phyloP scores from a whole-genome alignment of 2,329 filamentous ascomycete genomes.

The Aquanectria penicillioides region DNA sequence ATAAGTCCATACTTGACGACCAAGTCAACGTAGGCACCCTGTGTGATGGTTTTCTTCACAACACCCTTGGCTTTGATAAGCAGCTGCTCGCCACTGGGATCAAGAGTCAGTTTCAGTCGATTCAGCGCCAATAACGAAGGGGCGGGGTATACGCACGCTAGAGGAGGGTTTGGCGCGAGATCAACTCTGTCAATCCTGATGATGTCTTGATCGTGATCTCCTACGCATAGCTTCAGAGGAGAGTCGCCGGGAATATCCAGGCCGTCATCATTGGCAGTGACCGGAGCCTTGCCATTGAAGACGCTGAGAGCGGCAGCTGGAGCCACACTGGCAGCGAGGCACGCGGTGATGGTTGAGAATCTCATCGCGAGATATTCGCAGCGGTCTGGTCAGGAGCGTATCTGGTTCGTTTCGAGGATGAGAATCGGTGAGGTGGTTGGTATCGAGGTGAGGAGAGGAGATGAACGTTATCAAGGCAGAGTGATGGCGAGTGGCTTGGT shows the following conservation, averaged over 20 bases:
- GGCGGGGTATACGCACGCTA: slow-evolving; percentile 70
- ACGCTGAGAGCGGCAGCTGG: slow-evolving; percentile 58
- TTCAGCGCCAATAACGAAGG: slow-evolving; percentile 1
- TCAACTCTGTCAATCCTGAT: slow-evolving; percentile 83
- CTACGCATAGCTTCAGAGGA: slow-evolving; percentile 80
- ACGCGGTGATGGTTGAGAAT: slow-evolving; percentile 54
- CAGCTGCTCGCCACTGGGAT: slow-evolving; percentile 76
- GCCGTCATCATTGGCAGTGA: slow-evolving; percentile 58
- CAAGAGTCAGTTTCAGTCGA: slow-evolving; percentile 36
- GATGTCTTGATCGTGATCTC: slow-evolving; percentile 74
- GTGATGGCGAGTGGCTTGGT: slow-evolving; percentile 41
- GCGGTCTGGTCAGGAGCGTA: not conserved
- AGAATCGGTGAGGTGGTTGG: slow-evolving; percentile 25
- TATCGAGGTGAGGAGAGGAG: slow-evolving; percentile 17
- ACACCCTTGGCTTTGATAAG: slow-evolving; percentile 81
- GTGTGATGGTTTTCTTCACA: slow-evolving; percentile 76
- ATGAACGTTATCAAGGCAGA: slow-evolving; percentile 38
- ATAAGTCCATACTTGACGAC: slow-evolving; percentile 96
- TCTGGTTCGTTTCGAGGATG: slow-evolving; percentile 16
- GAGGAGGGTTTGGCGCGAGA: slow-evolving; percentile 84
- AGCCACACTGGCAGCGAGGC: slow-evolving; percentile 57
- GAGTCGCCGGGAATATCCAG: slow-evolving; percentile 84
- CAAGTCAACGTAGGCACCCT: slow-evolving; percentile 84
- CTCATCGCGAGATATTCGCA: slow-evolving; percentile 42
- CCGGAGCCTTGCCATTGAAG: slow-evolving; percentile 46